Evolutionary conservation across 495 filamentous ascomycete genomes (phyloP), one percentile per base, ranked within the genome.

Genomic region (Xylaria acuta): DNA sequence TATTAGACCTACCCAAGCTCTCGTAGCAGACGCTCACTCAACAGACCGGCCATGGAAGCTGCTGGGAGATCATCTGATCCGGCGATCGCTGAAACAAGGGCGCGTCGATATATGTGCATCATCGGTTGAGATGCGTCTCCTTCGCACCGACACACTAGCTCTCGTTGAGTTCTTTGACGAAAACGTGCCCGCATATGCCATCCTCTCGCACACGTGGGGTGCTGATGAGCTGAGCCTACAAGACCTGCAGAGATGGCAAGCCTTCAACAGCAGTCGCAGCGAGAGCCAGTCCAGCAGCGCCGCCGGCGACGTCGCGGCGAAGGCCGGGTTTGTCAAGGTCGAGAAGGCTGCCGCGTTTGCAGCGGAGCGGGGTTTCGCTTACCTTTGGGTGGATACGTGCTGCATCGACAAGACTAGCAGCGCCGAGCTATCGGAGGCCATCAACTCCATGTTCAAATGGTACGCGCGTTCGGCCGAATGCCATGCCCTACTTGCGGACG

Each of bases 161-260:
- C 66, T 85, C 25, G 74, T 81, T 25, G 75, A 79, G 30, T 84
- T 83, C 64, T 74, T 75, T 34, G 77, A 72, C 9, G 68, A 66
- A 53, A 43, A 75, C 16, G 73, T 77, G n/a, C 83, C 82, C 1
- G 16, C 30, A 20, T 86, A 85, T 64, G 83, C 83, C 45, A 85
- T 84, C 47, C 72, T 86, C 25, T 86, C 84, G 3, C 84, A 86
- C 72, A 79, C 75, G 5, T 85, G 83, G 84, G 77, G 74, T 8
- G 49, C 72, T 2, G 78, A 80, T 1, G 84, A 86, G 73, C 63
- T 86, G 14, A 76, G 77, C 32, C 79, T 76, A 51, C 63, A 78
- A 27, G 75, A 80, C 22, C 71, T 73, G 40, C 8, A 59, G 3
- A 38, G 41, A 59, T 56, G 45, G 25, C 60, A 74, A 30, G 60